Evolutionary conservation across 768 basidiomycete genomes (phyloP), one percentile per base, ranked within the genome.

Genomic region (Dentipellis fragilis): DNA sequence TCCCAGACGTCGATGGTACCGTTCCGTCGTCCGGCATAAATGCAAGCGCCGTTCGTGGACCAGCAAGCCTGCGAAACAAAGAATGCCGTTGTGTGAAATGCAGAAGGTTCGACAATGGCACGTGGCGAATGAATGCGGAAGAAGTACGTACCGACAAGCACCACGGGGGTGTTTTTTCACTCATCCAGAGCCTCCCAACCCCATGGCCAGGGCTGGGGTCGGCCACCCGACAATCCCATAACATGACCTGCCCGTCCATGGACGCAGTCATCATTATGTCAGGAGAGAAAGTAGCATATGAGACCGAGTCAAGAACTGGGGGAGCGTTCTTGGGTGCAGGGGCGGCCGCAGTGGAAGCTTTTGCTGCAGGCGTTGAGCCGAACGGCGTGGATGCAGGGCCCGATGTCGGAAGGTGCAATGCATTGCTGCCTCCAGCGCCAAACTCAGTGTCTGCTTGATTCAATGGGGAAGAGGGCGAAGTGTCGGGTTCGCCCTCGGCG

Each of bases 1-100:
- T 98, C 96, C 89, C 91, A 98, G 14, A 96, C 81, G 64, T 96
- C 92, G 51, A 98, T 80, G 1, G 87, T 85, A 21, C 90, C 90
- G 61, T 94, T 93, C 50, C 94, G 78, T 61, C 95, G 77, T 9
- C 95, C 94, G 11, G 89, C 93, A 67, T 90, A 90, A 47, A 99
- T 83, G 59, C 94, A 88, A 4, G 77, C 77, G 14, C 95, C 94
- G 59, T 92, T 84, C 2, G 83, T 78, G 5, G 92, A 93, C 93
- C 95, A 98, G 67, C 89, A 93, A 14, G 94, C 93, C 94, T 98
- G 63, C 45, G 40, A 60, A 64, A 38, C 14, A 11, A 19, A 51
- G n/a, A 37, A 37, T 29, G 55, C 53, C 14, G 51, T 49, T 35
- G 17, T 17, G n/a, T 45, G 19, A 45, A 45, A 45, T 19, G 42